Evolutionary conservation across 345 rosid genomes (phyloP).

Genomic region (Brassica napus): Da-Ae NC_063437.1:2642501-2643000

Average conservation of each 20-base stretch:
- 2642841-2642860: background rate
- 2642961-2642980: too few relatives aligned
- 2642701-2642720: slow-evolving; percentile 14
- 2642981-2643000: too few relatives aligned
- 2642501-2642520: slow-evolving; percentile 21
- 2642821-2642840: too few relatives aligned
- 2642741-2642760: slow-evolving; percentile 20
- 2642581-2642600: background rate
- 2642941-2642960: too few relatives aligned
- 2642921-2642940: too few relatives aligned
- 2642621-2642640: background rate
- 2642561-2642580: background rate
- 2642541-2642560: background rate
- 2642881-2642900: too few relatives aligned
- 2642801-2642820: background rate
- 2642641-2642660: slow-evolving; percentile 1
- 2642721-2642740: slow-evolving; percentile 30
- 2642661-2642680: background rate
- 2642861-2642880: background rate
- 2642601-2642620: slow-evolving; percentile 21
- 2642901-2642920: too few relatives aligned
- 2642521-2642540: background rate
- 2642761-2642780: background rate
- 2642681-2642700: background rate
- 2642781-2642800: background rate